Evolutionary conservation across 2,329 filamentous ascomycete species (phyloP).

Genomic region (Claviceps purpurea): DNA sequence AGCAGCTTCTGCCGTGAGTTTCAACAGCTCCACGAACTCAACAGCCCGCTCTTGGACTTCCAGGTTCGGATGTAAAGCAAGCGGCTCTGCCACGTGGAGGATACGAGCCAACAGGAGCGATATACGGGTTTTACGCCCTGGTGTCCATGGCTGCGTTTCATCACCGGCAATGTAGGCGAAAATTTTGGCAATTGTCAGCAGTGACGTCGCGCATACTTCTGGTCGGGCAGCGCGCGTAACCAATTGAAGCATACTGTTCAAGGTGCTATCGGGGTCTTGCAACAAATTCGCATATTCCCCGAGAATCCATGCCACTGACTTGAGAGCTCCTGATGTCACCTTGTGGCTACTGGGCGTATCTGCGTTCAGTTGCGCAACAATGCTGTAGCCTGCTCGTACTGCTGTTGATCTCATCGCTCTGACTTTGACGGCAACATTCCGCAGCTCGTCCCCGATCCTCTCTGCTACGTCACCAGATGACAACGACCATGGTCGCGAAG

Average conservation of each 20-base stretch:
- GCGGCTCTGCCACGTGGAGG: slow-evolving; percentile 65
- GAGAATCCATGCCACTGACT: slow-evolving; percentile 69
- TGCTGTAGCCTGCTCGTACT: slow-evolving; percentile 69
- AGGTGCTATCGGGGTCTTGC: slow-evolving; percentile 52
- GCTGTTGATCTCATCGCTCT: slow-evolving; percentile 67
- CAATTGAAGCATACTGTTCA: slow-evolving; percentile 61
- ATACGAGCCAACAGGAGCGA: slow-evolving; percentile 70
- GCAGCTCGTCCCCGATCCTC: slow-evolving; percentile 70
- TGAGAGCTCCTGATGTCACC: slow-evolving; percentile 53
- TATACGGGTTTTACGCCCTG: slow-evolving; percentile 58
- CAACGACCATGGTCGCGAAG: slow-evolving; percentile 7
- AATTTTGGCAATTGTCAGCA: slow-evolving; percentile 79
- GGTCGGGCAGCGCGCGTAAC: slow-evolving; percentile 43
- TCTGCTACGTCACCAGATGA: slow-evolving; percentile 40
- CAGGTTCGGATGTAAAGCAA: slow-evolving; percentile 70
- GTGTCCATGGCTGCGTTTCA: slow-evolving; percentile 53
- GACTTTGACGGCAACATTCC: slow-evolving; percentile 86
- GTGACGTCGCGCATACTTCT: slow-evolving; percentile 59
- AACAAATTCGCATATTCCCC: slow-evolving; percentile 77
- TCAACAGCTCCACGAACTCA: slow-evolving; percentile 81
- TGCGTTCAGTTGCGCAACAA: slow-evolving; percentile 45
- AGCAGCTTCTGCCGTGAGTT: slow-evolving; percentile 71
- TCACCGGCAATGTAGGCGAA: slow-evolving; percentile 60
- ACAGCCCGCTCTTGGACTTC: slow-evolving; percentile 93
- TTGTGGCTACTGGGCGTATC: slow-evolving; percentile 41